These are phyloP conservation scores for Cinnamomum chago DNA, from an alignment of 164 flowering plant species.

Conservation along the genomic window DNA sequence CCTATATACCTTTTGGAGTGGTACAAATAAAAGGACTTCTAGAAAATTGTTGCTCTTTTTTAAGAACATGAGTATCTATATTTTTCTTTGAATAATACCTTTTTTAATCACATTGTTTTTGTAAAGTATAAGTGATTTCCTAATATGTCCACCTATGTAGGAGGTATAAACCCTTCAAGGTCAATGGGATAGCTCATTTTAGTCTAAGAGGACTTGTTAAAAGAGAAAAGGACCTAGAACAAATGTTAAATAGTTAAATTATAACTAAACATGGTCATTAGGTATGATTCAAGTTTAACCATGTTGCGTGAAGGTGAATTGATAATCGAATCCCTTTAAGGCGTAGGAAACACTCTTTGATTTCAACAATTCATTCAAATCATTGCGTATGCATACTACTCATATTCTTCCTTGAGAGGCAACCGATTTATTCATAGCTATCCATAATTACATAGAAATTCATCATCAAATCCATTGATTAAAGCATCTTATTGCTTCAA, in stretches of 20 bases:
- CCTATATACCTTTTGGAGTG: not conserved
- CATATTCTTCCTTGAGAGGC: not conserved
- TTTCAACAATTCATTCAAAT: not conserved
- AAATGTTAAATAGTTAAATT: too few relatives aligned
- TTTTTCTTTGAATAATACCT: not conserved
- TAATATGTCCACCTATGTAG: not conserved
- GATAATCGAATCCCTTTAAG: slow-evolving; percentile 1
- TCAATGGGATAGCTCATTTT: not conserved
- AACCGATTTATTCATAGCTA: not conserved
- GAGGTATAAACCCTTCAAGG: not conserved
- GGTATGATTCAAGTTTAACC: not conserved
- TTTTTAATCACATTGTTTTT: not conserved
- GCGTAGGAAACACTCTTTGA: not conserved
- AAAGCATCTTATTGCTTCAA: not conserved
- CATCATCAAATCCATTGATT: slow-evolving; percentile 3
- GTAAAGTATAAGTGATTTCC: not conserved
- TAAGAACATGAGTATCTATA: not conserved
- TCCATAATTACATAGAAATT: slow-evolving; percentile 5
- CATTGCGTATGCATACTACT: not conserved
- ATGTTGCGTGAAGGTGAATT: not conserved
- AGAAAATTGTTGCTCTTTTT: not conserved
- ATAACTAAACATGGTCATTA: not conserved
- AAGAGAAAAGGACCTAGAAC: too few relatives aligned
- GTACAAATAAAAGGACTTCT: not conserved
- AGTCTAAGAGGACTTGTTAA: not conserved